Base-by-base conservation (phyloP, 1,139 yeast genomes). In the Candida labiduridarum region DNA sequence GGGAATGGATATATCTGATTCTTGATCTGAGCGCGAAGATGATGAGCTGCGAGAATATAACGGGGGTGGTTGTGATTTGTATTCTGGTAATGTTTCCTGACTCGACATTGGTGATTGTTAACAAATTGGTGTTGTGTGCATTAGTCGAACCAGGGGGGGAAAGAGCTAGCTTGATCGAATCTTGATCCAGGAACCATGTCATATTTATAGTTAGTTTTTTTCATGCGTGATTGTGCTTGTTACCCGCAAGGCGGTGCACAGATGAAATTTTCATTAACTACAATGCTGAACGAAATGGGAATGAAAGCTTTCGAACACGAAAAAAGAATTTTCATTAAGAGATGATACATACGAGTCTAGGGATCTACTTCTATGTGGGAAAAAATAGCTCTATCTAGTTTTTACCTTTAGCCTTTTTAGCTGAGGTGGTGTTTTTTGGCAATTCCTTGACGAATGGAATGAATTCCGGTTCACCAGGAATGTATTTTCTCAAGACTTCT, bases 381-480 rank as follows among this genome's bases (percentile, higher is more conserved):
- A 19, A 19, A 11, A 38, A 40, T 8, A 12, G 25, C 16, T 34
- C 18, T 36, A 44, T 44, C 41, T 44, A 44, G 31, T 44, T 36
- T 29, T 44, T 44, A 44, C 29, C 46, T 27, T 40, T 44, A 19
- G 33, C 29, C 80, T 83, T 83, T 83, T 89, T 90, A 71, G 79
- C 83, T 47, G 95, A 87, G 59, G 96, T 89, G 46, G 94, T 84
- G 77, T 91, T 89, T 84, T 91, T 92, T 71, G 97, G 97, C 66
- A 94, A 83, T 67, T 90, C 98, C 72, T 87, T 89, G 53, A 81
- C 83, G 70, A 74, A 94, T 49, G 98, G 98, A 63, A 94, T 76
- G 73, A 95, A 94, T 69, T 92, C 97, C 41, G 98, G 98, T 75
- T 91, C 96, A 59, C 99, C 99, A 52, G 99, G 99, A 66, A 94